Evolutionary conservation across 116 monocot species (phyloP).

Genomic region (Papilionanthe hybrid): DNA sequence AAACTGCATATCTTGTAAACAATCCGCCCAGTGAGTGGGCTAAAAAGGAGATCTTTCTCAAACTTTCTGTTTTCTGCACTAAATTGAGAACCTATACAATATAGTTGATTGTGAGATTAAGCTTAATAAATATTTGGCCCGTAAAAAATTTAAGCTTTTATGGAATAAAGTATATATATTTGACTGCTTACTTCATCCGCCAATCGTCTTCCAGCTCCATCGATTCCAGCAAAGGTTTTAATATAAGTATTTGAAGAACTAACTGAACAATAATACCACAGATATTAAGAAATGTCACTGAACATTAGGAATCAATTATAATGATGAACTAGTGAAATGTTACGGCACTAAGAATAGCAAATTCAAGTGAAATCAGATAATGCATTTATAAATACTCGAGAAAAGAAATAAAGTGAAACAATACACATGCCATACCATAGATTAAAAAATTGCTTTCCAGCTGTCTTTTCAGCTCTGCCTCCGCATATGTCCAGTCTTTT

Average conservation of each 20-base stretch:
- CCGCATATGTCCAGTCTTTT: conserved; percentile 87
- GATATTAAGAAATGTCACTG: background rate
- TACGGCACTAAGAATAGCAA: background rate
- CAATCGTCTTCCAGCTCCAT: conserved; percentile 77
- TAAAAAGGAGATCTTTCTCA: conserved; percentile 80
- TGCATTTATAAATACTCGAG: background rate
- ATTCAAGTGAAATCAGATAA: conserved; percentile 1
- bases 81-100: conserved; percentile 49
- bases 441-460: conserved; percentile 71
- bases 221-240: conserved; percentile 83
- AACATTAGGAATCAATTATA: background rate
- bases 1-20: conserved; percentile 84
- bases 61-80: conserved; percentile 42
- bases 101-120: conserved; percentile 6
- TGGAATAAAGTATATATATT: background rate
- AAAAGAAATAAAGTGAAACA: background rate
- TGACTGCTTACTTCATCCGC: conserved; percentile 69
- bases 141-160: background rate
- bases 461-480: conserved; percentile 60
- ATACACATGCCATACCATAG: conserved; percentile 41
- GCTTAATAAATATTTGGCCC: background rate
- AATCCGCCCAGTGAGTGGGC: conserved; percentile 90
- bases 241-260: conserved; percentile 82
- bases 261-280: conserved; percentile 30
- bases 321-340: background rate